Base-by-base conservation (phyloP, 345 rosid genomes). In the Bruguiera parviflora region DNA sequence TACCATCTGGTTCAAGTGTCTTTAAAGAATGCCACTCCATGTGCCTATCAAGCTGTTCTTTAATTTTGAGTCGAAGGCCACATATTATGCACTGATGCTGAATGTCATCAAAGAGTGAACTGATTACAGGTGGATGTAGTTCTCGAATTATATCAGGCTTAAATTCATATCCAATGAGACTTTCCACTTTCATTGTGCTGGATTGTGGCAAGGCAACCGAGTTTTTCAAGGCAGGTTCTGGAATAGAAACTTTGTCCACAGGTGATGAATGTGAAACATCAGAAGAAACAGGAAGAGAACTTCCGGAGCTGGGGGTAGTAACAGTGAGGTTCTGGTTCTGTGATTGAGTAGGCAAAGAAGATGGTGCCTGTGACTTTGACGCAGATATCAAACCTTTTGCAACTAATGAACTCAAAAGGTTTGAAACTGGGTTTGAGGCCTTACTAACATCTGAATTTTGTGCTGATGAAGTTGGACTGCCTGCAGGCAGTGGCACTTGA, bases 311-410 rank as follows among this genome's bases (percentile, higher is more conserved):
- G 63, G 69, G 78, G 71, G 77, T 66, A 49, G 87, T 66, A 68
- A 64, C 73, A 49, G 58, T 77, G 13, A 71, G 83, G 65, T 82
- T 82, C 68, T 72, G 76, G 27, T 81, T 83, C 74, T 77, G 77
- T 69, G 69, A 64, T 65, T 24, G 64, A 65, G 61, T 65, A 69
- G 82, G 78, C 6, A 39, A 46, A 5, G 63, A 71, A 19, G 92
- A 76, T 60, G 84, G 31, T 43, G 83, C 69, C 67, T 82, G 87
- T 0, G 78, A 69, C 80, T 87, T 88, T 22, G 93, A 84, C 66
- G 92, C 85, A 70, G 93, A 87, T 80, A 95, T 94, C 82, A 92
- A 73, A 69, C 99, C 98, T 84, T 89, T 92, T 20, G 96, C 85
- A 77, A 89, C 92, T 72, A 95, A 85, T n/a, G 98, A 81, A 87